phyloP scores from a whole-genome alignment of 2,329 filamentous ascomycete genomes.

The Stemphylium vesicarium region DNA sequence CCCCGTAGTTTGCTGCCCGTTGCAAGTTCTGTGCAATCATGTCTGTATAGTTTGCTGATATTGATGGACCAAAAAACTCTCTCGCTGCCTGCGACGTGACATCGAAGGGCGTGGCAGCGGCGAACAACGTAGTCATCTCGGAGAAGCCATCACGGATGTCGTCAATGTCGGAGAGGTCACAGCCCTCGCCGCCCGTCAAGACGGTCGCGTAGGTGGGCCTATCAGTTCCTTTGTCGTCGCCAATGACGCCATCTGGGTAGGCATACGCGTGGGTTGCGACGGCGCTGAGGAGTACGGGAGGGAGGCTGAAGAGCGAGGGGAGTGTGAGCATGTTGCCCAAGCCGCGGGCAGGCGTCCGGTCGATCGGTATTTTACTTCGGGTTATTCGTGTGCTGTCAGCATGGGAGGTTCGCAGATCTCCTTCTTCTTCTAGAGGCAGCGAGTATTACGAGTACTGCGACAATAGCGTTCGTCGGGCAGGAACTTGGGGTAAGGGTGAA shows the following conservation, averaged over 20 bases:
- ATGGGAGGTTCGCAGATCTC: constrained; percentile 11
- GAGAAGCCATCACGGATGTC: constrained; percentile 39
- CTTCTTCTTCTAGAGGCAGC: constrained; percentile 1
- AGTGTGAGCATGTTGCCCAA: constrained; percentile 31
- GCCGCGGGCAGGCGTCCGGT: constrained; percentile 3
- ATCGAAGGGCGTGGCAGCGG: constrained; percentile 32
- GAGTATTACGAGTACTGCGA: not conserved
- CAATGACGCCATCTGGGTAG: constrained; percentile 31
- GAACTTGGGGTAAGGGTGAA: constrained; percentile 1
- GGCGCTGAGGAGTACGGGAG: constrained; percentile 26
- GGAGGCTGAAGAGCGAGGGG: constrained; percentile 27
- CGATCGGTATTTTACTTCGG: constrained; percentile 6
- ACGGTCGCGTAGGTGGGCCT: constrained; percentile 28
- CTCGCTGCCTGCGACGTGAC: constrained; percentile 28
- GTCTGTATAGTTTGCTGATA: constrained; percentile 34
- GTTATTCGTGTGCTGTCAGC: constrained; percentile 1
- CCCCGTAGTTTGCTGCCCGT: constrained; percentile 39
- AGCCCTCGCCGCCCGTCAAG: constrained; percentile 42
- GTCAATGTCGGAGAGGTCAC: constrained; percentile 32
- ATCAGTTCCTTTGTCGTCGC: constrained; percentile 24
- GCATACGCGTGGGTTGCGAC: constrained; percentile 34
- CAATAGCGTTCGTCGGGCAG: not conserved
- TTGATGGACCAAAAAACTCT: constrained; percentile 39
- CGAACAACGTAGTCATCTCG: constrained; percentile 42
- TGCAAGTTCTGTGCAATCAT: constrained; percentile 37